Percentiles rank a stretch among this genome's conserved stretches.
phyloP scores from a whole-genome alignment of 345 rosid species.

The Syzygium oleosum region DNA sequence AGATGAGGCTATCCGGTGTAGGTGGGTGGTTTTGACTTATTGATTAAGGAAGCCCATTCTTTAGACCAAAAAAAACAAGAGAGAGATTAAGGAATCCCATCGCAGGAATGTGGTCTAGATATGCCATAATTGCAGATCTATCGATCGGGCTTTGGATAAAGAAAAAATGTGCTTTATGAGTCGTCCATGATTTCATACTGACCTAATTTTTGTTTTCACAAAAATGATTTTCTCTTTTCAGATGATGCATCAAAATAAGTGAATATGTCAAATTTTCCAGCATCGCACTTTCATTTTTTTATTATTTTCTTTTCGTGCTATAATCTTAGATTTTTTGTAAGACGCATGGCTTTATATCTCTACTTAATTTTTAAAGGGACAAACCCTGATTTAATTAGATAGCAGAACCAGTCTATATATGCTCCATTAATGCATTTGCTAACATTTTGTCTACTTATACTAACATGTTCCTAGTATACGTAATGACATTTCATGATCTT shows the following conservation, averaged over 20 bases:
- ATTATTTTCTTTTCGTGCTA: neutral
- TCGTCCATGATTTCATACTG: rapidly evolving
- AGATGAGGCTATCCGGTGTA: neutral
- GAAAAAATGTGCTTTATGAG: neutral
- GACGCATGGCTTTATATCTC: neutral
- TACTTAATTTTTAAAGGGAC: neutral
- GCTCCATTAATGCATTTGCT: neutral
- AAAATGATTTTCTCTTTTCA: neutral
- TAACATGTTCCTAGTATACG: neutral
- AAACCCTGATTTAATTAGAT: neutral
- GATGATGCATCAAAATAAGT: neutral
- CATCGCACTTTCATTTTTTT: rapidly evolving
- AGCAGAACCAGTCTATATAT: neutral
- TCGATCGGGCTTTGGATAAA: no score
- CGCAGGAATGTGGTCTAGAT: rapidly evolving
- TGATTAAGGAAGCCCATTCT: neutral
- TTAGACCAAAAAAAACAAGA: no score
- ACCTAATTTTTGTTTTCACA: neutral
- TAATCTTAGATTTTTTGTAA: neutral
- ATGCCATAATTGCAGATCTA: no score
- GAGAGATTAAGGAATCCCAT: neutral
- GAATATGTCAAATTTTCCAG: neutral
- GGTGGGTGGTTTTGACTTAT: neutral
- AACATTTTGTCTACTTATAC: neutral
- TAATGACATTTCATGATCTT: neutral